A percentile compares a stretch with the other conserved stretches of the same genome.
Conservation (phyloP, 108 stramenopile genomes). For the Hondaea fermentalgiana region DNA sequence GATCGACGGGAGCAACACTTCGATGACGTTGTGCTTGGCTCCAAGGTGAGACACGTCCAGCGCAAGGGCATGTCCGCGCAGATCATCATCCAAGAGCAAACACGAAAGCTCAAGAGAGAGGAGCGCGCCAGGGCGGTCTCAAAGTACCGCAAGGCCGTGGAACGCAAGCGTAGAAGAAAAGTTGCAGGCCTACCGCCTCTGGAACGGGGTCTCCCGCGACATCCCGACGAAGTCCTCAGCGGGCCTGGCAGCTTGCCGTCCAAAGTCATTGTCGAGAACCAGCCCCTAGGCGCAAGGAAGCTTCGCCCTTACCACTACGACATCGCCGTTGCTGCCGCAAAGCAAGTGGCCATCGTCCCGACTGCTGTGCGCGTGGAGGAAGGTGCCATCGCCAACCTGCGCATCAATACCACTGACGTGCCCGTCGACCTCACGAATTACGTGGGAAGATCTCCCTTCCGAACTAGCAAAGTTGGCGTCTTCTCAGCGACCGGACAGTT, state of each 20-base stretch:
- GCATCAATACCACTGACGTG: background rate
- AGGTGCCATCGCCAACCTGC: background rate
- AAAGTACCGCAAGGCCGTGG: no score
- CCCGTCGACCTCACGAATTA: background rate
- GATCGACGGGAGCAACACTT: background rate
- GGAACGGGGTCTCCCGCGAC: no score
- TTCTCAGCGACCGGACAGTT: background rate
- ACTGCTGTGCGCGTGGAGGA: background rate
- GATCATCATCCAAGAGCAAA: background rate
- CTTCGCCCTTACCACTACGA: background rate
- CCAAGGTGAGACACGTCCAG: background rate
- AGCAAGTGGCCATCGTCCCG: background rate
- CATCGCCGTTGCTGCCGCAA: background rate
- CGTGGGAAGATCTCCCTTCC: background rate
- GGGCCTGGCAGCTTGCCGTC: no score
- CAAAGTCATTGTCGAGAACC: background rate
- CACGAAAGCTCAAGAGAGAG: background rate
- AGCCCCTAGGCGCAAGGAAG: background rate
- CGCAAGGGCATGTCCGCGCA: background rate
- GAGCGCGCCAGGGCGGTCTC: background rate
- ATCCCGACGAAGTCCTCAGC: no score
- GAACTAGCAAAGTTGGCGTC: background rate
- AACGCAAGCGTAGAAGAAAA: no score
- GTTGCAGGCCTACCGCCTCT: no score
- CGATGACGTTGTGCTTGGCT: background rate